Base-by-base conservation (phyloP, 1,284 basidiomycete genomes). In the Paramarasmius palmivorus region DNA sequence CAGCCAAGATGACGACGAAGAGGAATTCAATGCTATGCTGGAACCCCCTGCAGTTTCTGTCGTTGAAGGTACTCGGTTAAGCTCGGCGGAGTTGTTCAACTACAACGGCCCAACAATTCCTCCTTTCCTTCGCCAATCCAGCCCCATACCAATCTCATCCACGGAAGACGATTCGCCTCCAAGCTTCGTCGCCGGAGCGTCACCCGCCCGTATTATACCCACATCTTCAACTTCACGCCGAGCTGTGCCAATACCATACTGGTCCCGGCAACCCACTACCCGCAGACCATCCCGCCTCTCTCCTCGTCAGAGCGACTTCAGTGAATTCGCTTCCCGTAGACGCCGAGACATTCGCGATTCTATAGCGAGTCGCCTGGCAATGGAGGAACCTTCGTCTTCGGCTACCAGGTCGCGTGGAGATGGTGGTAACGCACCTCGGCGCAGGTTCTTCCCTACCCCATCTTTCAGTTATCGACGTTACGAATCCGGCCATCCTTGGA, bases 1-100 rank as follows among this genome's bases (percentile, higher is more conserved):
- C 61, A 77, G 81, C 8, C 66, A 79, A 56, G 80, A 83, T 15
- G 84, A 86, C 4, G 84, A 84, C n/a, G 83, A 84, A 9, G 80
- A 82, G 23, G 78, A 83, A 32, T 72, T 74, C 54, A 75, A 72
- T 23, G 70, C 64, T 49, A 64, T 74, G 61, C 56, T 76, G 46
- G 70, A 73, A 12, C 29, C 36, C 66, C 69, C 7, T 29, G 46
- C 15, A 10, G 47, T 23, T 29, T 41, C 38, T 17, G 61, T 65
- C 3, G 61, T 64, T 26, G 84, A 87, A 62, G 83, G 83, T 26
- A 72, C 72, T 42, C 79, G 82, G 38, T 60, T 79, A 47, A 81
- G 80, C 57, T 66, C 80, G 5, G 29, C 29, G 12, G 82, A 86
- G 49, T 57, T 88, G 19, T 83, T 77, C 60, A 80, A 82, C 50